Evolutionary conservation across 2,329 filamentous ascomycete species (phyloP), one percentile per base, ranked within the genome.

Genomic region (Talaromyces albobiverticillius): DNA sequence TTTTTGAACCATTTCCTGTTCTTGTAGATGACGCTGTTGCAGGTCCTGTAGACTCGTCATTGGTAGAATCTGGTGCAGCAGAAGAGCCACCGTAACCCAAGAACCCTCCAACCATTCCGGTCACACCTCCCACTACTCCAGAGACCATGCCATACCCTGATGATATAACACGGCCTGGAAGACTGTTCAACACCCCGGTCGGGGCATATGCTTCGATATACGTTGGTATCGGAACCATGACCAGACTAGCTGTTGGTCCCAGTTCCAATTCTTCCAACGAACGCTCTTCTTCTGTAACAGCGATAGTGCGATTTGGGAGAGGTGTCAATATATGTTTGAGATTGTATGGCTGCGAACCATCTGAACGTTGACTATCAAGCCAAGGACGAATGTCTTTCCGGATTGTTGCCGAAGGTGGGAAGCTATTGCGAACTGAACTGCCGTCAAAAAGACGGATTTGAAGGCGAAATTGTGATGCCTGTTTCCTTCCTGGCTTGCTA

Each of bases 401-500:
- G 3, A 96, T 78, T 0, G 81, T 88, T 6, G 82, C 77, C 2
- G 75, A 74, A 20, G 84, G 82, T 10, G 83, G 76, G 68, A 96
- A 95, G 16, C 82, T 84, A 3, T 79, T 81, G 38, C 90, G 84
- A 16, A 96, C 82, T 1, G 85, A 91, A 10, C 85, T 86, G 9
- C 93, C 93, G 65, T 96, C 90, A 54, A 95, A 88, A 0, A 96
- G 77, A 7, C 92, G 83, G 16, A 96, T 82, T 63, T 94, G 90
- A 1, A 96, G 75, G 16, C 86, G 82, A 59, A 83, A 85, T 57
- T 55, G 31, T 4, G 26, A 51, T 18, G 45, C 32, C 0, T 16
- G 29, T 13, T 41, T 51, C 31, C 40, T 32, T 8, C 14, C 26
- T 14, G 41, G 11, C 41, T 13, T 52, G 3, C 16, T 6, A 5